Evolutionary conservation across 192 early-diverging fungal genomes (phyloP).

Genomic region (Glomus cerebriforme): DNA sequence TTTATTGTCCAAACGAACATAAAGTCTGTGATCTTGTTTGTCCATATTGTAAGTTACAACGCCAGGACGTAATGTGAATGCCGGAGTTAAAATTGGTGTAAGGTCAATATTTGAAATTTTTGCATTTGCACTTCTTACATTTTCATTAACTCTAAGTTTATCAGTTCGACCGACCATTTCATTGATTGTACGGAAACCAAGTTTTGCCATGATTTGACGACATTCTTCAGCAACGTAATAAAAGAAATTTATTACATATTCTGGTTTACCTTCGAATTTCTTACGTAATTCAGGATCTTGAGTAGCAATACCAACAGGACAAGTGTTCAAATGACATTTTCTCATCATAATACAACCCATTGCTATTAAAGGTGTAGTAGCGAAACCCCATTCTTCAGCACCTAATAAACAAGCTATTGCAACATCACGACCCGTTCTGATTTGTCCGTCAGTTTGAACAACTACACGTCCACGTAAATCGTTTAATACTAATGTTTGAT

Average conservation of each 20-base stretch:
- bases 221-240: slow-evolving; percentile 94
- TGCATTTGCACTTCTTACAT: slow-evolving; percentile 70
- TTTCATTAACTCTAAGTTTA: slow-evolving; percentile 75
- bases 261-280: slow-evolving; percentile 94
- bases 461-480: slow-evolving; percentile 94
- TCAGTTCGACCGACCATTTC: slow-evolving; percentile 97
- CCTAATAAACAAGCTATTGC: slow-evolving; percentile 97
- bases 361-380: slow-evolving; percentile 96
- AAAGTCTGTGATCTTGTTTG: slow-evolving; percentile 88
- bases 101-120: slow-evolving; percentile 90
- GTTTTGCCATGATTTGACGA: slow-evolving; percentile 89
- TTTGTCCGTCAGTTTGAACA: slow-evolving; percentile 98
- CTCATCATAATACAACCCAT: slow-evolving; percentile 97
- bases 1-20: slow-evolving; percentile 84
- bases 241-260: slow-evolving; percentile 99
- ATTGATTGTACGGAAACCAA: slow-evolving; percentile 90
- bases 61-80: slow-evolving; percentile 81
- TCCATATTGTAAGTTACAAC: slow-evolving; percentile 80
- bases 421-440: slow-evolving; percentile 96
- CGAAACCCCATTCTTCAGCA: slow-evolving; percentile 99
- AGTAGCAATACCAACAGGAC: slow-evolving; percentile 96
- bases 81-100: slow-evolving; percentile 84
- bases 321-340: slow-evolving; percentile 90
- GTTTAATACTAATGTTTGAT: slow-evolving; percentile 97
- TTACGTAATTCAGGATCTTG: slow-evolving; percentile 92